Evolutionary conservation across 2,329 filamentous ascomycete genomes (phyloP), one percentile per base, ranked within the genome.

Genomic region (Emmonsiellopsis sp.): DNA sequence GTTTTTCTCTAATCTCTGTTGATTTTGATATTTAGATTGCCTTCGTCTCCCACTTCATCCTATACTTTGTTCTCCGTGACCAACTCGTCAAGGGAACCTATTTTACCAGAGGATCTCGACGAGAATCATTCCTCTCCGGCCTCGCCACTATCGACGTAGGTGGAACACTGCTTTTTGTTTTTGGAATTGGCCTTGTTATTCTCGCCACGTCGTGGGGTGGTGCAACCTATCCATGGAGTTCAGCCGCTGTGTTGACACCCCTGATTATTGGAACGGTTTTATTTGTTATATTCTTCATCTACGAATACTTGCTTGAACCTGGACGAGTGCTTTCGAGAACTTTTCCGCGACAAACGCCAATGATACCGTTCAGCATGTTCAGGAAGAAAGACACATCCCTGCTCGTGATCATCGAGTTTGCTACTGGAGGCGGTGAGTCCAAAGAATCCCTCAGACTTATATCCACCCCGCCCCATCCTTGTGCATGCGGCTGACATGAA

Each of bases 361-460:
- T 87, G 83, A 74, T 87, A 11, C 82, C 83, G 0, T 84, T 82
- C 65, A 67, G 73, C 7, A 67, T 87, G 16, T 73, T 87, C 45
- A 66, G 69, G 2, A 74, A 79, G 52, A 74, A 77, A 35, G 82
- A 88, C 57, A 78, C 82, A 1, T 71, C 75, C 0, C 70, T 86
- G n/a, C 65, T 87, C n/a, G 78, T 81, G 56, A 77, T 79, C 54
- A 75, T 84, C 58, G 82, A 83, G 58, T 80, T 84, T 60, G 73
- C 77, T 3, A 78, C 78, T 0, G 84, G 84, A 3, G 77, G 81
- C 59, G 62, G 69, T 13, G 63, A 73, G 56, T 73, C 13, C 7
- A 50, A 26, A 38, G 7, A 32, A 9, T 6, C 16, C 16, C 2
- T 15, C 30, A 20, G 7, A 3, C 20, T 49, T 26, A 26, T 26